phyloP scores from a whole-genome alignment of 148 eudicot genomes.

The Cornus controversa region DNA sequence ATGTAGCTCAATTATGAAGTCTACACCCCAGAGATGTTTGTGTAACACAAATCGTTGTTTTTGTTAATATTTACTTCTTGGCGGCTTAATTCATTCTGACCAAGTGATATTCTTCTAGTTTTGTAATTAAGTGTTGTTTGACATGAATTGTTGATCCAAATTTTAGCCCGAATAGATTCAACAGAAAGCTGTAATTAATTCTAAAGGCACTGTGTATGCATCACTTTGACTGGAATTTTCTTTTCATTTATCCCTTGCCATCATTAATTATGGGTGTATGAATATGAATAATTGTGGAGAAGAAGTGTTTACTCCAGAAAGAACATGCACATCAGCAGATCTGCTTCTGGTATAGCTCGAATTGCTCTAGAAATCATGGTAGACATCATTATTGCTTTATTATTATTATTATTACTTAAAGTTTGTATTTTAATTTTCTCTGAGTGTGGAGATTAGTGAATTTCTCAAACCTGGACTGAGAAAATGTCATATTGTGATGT shows the following conservation, averaged over 20 bases:
- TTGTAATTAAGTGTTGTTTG: constrained; percentile 25
- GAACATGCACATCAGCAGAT: no score
- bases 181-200: background rate
- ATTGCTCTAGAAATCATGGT: no score
- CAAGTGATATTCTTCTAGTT: constrained; percentile 16
- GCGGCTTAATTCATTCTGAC: constrained; percentile 18
- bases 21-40: constrained; percentile 4
- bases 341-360: no score
- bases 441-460: no score
- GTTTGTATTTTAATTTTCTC: no score
- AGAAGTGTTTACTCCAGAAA: no score
- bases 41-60: constrained; percentile 19
- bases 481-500: no score
- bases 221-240: background rate
- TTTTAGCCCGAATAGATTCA: background rate
- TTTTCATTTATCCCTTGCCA: background rate
- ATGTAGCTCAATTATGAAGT: constrained; percentile 7
- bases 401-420: no score
- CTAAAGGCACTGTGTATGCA: background rate
- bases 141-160: background rate
- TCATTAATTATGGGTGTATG: background rate
- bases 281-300: no score
- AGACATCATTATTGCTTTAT: no score
- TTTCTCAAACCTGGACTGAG: no score
- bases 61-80: constrained; percentile 8